Evolutionary conservation across 441 rosid species (phyloP).

Genomic region (Corymbia citriodora): DNA sequence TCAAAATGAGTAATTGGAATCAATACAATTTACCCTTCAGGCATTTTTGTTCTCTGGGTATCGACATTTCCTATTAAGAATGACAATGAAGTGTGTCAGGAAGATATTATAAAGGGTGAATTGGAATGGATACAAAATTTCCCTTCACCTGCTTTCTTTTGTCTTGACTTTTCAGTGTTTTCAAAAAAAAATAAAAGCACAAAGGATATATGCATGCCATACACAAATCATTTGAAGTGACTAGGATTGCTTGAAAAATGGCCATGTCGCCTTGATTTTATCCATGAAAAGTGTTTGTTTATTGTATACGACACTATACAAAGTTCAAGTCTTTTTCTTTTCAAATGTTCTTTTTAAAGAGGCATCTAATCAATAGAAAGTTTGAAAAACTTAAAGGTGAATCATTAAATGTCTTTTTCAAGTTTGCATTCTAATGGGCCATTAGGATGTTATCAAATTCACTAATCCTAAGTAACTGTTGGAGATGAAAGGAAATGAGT

Average conservation of each 20-base stretch:
- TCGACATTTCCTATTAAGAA: no score
- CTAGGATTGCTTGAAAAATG: neutral
- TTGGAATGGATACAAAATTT: neutral
- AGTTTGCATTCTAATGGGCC: no score
- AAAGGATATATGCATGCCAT: neutral
- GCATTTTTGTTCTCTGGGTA: rapidly evolving
- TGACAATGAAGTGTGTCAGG: no score
- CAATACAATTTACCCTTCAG: no score
- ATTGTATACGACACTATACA: neutral
- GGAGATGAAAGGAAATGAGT: no score
- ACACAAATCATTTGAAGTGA: neutral
- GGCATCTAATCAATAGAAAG: neutral
- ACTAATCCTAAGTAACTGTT: no score
- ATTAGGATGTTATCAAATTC: no score
- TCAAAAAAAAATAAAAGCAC: no score
- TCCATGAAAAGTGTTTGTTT: no score
- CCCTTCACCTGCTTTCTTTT: neutral
- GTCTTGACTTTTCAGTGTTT: neutral
- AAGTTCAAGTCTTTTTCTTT: neutral
- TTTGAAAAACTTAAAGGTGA: no score
- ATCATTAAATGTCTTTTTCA: no score
- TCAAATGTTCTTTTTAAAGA: neutral
- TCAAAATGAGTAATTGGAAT: no score
- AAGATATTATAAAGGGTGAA: neutral
- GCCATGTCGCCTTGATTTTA: neutral